Base-by-base conservation (phyloP, 352 stramenopile genomes). In the Pythium folliculosum region DNA sequence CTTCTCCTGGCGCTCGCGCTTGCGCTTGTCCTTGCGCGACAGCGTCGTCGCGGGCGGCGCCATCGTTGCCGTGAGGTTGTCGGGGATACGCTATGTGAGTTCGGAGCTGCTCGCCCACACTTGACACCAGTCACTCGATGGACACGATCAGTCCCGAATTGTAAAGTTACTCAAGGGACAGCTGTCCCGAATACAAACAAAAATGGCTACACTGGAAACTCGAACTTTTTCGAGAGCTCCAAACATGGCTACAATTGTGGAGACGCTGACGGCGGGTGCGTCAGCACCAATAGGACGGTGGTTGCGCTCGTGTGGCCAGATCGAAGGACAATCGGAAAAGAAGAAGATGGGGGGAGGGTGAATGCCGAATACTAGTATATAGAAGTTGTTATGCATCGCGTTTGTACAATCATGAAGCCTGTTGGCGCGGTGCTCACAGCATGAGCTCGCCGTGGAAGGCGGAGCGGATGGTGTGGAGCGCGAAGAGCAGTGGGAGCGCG, bases 1-100 rank as follows among this genome's bases (percentile, higher is more conserved):
- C 77, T 92, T 93, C 64, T 91, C 78, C 25, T 87, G 69, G 59
- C 86, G 86, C 79, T 88, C 77, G 54, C 73, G 73, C 74, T 93
- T 92, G 72, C 86, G 86, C 76, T 91, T 91, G 52, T 75, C 76
- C 77, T 93, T 95, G 70, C 86, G 82, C 60, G 77, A 81, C 60
- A 78, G 37, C 37, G 62, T 73, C 22, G 21, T 76, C 44, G 65
- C 32, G 21, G 54, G 66, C 57, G 70, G 27, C 45, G 56, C 70
- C 68, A 77, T 82, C 16, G 21, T 66, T n/a, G 23, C 25, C 22
- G 54, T 53, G 35, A 9, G 3, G 8, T 2, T 40, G 35, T 14
- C 9, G 35, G 4, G 5, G 22, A 19, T n/a, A 38, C 21, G 2
- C 27, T 2, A 5, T 5, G 27, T 5, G 5, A 5, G 27, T 32